Conservation (phyloP, 352 stramenopile genomes). For the Pythium vanterpoolii region DNA sequence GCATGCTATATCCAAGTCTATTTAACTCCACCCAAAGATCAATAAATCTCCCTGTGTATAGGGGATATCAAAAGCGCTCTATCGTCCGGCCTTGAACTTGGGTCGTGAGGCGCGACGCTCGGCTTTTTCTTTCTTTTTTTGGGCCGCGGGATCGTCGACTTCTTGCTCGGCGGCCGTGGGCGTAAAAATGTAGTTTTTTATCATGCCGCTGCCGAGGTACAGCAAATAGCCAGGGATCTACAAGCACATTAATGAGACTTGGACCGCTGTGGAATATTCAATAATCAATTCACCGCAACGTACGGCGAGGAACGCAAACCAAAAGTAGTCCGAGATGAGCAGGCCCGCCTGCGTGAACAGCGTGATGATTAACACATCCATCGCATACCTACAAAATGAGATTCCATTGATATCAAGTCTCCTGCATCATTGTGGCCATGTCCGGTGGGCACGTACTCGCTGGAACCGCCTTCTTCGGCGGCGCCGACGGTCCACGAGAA, state of each 20-base stretch:
- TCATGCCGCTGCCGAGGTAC: conserved; percentile 71
- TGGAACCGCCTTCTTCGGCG: conserved; percentile 69
- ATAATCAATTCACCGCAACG: conserved; percentile 8
- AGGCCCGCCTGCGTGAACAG: conserved; percentile 75
- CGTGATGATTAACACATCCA: conserved; percentile 84
- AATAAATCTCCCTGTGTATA: not conserved
- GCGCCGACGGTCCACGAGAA: conserved; percentile 81
- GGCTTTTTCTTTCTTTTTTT: conserved; percentile 78
- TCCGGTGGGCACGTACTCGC: conserved; percentile 41
- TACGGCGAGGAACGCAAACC: conserved; percentile 77
- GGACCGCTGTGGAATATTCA: not conserved
- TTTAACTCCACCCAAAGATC: not conserved
- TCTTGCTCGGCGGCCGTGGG: conserved; percentile 40
- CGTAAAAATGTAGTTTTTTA: conserved; percentile 85
- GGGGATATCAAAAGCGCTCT: no score
- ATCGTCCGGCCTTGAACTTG: conserved; percentile 23
- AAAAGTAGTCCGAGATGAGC: conserved; percentile 86
- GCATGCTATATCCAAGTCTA: conserved; percentile 3
- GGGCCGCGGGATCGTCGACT: conserved; percentile 47
- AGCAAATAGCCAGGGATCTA: conserved; percentile 78
- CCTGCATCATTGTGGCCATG: not conserved
- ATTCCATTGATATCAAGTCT: not conserved
- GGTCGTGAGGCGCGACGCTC: conserved; percentile 34
- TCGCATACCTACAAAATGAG: conserved; percentile 39
- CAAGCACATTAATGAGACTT: not conserved